phyloP scores from a whole-genome alignment of 305 asterid genomes.

The Fraxinus latifolia region DNA sequence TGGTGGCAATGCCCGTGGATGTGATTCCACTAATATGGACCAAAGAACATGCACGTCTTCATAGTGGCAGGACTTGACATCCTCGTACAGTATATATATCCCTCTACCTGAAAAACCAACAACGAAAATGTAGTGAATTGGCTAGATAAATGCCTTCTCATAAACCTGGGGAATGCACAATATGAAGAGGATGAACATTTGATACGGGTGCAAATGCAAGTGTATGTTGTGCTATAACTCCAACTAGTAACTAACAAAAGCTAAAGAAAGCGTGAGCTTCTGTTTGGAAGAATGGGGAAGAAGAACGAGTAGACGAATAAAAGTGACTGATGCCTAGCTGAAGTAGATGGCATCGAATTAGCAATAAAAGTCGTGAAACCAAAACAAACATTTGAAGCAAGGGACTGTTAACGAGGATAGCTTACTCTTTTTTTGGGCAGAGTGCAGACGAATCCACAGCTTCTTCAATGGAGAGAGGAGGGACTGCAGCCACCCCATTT shows the following conservation, averaged over 20 bases:
- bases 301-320: neutral
- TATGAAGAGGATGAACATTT: neutral
- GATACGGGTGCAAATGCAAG: neutral
- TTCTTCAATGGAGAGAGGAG: conserved; percentile 89
- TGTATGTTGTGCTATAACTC: neutral
- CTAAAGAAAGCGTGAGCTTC: neutral
- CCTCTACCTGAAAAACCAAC: conserved; percentile 49
- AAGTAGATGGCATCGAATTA: neutral
- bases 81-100: conserved; percentile 62
- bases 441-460: conserved; percentile 75
- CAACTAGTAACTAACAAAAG: neutral
- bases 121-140: neutral
- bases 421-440: conserved; percentile 76
- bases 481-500: conserved; percentile 91
- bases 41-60: conserved; percentile 82
- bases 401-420: neutral
- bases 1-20: conserved; percentile 60
- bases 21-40: conserved; percentile 91
- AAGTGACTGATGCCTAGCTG: neutral
- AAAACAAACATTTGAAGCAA: neutral
- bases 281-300: conserved; percentile 1
- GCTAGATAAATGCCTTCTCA: neutral
- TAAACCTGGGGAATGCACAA: neutral
- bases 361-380: neutral
- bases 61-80: conserved; percentile 63